Conservation (phyloP, 2,329 filamentous ascomycete species). For the Scleromitrula shiraiana region DNA sequence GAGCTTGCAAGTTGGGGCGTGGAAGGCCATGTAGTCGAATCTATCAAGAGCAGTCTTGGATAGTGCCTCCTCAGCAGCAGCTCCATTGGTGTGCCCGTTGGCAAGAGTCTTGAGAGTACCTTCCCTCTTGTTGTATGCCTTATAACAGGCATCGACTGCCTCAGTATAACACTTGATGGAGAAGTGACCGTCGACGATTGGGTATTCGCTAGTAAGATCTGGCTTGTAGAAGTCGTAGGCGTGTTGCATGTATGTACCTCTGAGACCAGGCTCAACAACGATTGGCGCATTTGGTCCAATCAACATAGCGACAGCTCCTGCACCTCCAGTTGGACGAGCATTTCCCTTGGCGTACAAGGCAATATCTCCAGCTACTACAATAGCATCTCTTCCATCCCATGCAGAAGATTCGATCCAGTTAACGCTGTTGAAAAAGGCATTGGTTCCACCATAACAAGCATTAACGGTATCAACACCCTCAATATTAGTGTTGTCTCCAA, state of each 20-base stretch:
- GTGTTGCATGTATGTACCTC: conserved; percentile 74
- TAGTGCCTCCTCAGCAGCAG: conserved; percentile 29
- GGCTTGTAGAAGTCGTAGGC: conserved; percentile 90
- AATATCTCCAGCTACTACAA: conserved; percentile 76
- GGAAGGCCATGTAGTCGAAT: conserved; percentile 79
- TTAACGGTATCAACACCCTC: conserved; percentile 80
- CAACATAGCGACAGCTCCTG: conserved; percentile 70
- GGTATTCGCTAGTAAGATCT: conserved; percentile 80
- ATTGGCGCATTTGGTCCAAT: conserved; percentile 72
- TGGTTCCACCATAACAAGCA: conserved; percentile 81
- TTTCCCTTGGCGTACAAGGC: conserved; percentile 78
- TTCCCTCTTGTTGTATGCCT: conserved; percentile 71
- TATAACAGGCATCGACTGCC: conserved; percentile 74
- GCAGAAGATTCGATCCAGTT: conserved; percentile 84
- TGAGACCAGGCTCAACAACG: conserved; percentile 69
- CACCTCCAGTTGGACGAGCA: conserved; percentile 73
- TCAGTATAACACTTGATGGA: conserved; percentile 75
- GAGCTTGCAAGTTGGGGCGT: conserved; percentile 80
- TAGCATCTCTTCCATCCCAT: conserved; percentile 76
- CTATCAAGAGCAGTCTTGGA: conserved; percentile 62
- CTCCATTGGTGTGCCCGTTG: conserved; percentile 47
- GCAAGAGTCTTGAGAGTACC: conserved; percentile 43
- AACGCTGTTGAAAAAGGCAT: conserved; percentile 72
- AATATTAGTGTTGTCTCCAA: conserved; percentile 74
- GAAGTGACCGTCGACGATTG: conserved; percentile 77